These are phyloP conservation scores for Sporothrix phasma DNA, from an alignment of 2,329 filamentous ascomycete genomes.

Conservation along the genomic window DNA sequence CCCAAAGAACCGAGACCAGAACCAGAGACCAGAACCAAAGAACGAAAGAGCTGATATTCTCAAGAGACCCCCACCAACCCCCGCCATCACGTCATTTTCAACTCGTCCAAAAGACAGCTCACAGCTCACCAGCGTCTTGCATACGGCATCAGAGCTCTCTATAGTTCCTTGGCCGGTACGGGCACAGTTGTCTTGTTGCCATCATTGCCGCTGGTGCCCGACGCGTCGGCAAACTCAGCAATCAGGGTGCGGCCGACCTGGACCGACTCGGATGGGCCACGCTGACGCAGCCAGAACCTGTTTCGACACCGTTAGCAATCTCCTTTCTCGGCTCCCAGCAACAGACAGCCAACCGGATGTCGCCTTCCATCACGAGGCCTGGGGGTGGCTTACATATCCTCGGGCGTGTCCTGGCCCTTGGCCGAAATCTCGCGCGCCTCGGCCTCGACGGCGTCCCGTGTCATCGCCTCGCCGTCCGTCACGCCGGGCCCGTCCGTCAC, in stretches of 20 bases:
- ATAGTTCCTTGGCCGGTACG: not conserved
- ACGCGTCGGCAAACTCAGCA: constrained; percentile 26
- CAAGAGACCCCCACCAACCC: not conserved
- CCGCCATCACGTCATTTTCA: not conserved
- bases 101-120: not conserved
- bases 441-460: constrained; percentile 53
- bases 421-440: constrained; percentile 44
- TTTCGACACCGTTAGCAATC: not conserved
- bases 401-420: constrained; percentile 39
- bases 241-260: constrained; percentile 47
- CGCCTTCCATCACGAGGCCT: not conserved
- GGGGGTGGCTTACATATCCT: constrained; percentile 36
- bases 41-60: not conserved
- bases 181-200: not conserved
- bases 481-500: not conserved
- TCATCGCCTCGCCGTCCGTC: constrained; percentile 36
- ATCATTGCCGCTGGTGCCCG: not conserved
- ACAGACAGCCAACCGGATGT: too few relatives aligned
- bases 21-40: too few relatives aligned
- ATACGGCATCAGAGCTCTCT: not conserved
- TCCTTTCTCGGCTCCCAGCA: too few relatives aligned
- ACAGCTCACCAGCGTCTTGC: not conserved
- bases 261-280: constrained; percentile 47
- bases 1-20: too few relatives aligned
- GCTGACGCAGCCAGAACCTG: constrained; percentile 55